Evolutionary conservation across 768 basidiomycete species (phyloP).

Genomic region (Calocera cornea): DNA sequence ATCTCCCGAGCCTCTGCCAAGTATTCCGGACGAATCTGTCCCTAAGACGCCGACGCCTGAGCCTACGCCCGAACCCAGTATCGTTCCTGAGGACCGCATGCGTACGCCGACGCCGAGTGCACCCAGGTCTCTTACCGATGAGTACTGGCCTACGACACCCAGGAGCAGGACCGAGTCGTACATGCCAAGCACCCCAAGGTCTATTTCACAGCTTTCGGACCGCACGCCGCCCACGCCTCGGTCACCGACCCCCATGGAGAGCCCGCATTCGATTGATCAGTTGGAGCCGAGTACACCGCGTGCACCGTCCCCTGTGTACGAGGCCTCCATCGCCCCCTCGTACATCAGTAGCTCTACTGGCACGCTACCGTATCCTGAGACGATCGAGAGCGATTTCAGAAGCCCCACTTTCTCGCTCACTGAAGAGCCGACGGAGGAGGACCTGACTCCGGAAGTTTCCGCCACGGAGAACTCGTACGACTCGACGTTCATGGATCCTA

Average conservation of each 20-base stretch:
- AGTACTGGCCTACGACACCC: not conserved
- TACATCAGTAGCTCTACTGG: not conserved
- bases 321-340: not conserved
- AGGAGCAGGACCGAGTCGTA: not conserved
- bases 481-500: slow-evolving; percentile 58
- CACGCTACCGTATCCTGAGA: not conserved
- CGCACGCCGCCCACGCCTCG: not conserved
- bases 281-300: not conserved
- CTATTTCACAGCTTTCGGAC: not conserved
- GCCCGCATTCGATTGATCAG: not conserved
- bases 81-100: not conserved
- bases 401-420: not conserved
- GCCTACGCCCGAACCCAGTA: not conserved
- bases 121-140: not conserved
- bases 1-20: not conserved
- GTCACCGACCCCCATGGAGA: not conserved
- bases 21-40: not conserved
- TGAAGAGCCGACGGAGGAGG: not conserved
- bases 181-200: not conserved
- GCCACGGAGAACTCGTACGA: slow-evolving; percentile 62
- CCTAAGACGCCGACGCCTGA: not conserved
- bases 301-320: not conserved
- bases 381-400: not conserved
- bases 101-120: not conserved
- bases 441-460: slow-evolving; percentile 11